Base-by-base conservation (phyloP, 768 basidiomycete genomes). In the Serendipita vermifera region DNA sequence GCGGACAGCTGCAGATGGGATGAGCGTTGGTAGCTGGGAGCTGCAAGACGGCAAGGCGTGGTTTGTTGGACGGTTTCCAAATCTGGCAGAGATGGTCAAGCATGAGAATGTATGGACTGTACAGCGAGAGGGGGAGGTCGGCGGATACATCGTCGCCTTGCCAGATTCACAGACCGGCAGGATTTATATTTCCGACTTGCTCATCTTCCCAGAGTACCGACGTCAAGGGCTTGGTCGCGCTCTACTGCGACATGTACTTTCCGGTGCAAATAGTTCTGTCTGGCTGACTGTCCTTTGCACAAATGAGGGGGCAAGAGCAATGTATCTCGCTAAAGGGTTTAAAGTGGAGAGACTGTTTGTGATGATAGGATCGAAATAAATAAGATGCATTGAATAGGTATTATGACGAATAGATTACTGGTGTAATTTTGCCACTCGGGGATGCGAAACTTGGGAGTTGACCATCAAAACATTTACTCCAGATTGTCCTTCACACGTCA, bases 231-330 rank as follows among this genome's bases (percentile, higher is more conserved):
- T 51, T 20, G 46, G 24, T 22, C n/a, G n/a, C n/a, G n/a, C n/a
- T n/a, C n/a, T n/a, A n/a, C n/a, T n/a, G n/a, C n/a, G n/a, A n/a
- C n/a, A n/a, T n/a, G n/a, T n/a, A n/a, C n/a, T n/a, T n/a, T n/a
- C n/a, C n/a, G n/a, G n/a, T n/a, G n/a, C n/a, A n/a, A n/a, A n/a
- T n/a, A n/a, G n/a, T n/a, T n/a, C n/a, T n/a, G 29, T 51, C 17
- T 51, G 46, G n/a, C 27, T 51, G 22, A 51, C 46, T 15, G 46
- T 51, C 9, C 32, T 51, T 29, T 51, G 46, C 29, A 31, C 26
- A 31, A 51, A 51, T 26, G 1, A 4, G 15, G 46, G 46, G 17
- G 46, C 46, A 20, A 31, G 26, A 51, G 46, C 46, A 26, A 31
- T 31, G 7, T 51, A 51, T 31, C 32, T 51, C 46, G 32, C 26